These are phyloP conservation scores for Colletotrichum abscissum DNA, from an alignment of 2,329 filamentous ascomycete species.

Conservation along the genomic window DNA sequence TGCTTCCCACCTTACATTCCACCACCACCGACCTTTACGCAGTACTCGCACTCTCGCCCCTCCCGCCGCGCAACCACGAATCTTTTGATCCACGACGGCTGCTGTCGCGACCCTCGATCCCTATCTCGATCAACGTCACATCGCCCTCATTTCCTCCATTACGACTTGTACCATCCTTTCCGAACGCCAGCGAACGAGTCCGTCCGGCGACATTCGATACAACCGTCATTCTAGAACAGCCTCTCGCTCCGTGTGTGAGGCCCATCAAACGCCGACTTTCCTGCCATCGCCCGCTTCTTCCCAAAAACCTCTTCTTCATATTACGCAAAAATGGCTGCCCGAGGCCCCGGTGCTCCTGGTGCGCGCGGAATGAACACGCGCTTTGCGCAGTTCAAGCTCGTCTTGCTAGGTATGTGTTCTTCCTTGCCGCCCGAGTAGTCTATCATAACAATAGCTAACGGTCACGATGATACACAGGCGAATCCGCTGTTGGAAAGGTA, in stretches of 20 bases:
- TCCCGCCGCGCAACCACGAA: slow-evolving; percentile 27
- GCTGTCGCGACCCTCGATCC: neutral
- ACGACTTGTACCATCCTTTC: neutral
- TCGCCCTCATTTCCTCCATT: neutral
- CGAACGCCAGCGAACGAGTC: neutral
- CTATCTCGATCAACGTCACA: neutral
- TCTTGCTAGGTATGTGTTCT: slow-evolving; percentile 82
- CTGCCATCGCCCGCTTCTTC: slow-evolving; percentile 36
- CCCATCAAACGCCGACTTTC: slow-evolving; percentile 7
- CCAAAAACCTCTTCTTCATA: slow-evolving; percentile 38
- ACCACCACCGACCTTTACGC: neutral
- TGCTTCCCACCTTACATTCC: slow-evolving; percentile 20
- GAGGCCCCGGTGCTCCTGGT: slow-evolving; percentile 66
- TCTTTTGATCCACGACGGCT: slow-evolving; percentile 14
- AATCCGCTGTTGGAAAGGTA: slow-evolving; percentile 99
- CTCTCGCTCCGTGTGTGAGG: neutral
- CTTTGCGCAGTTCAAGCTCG: slow-evolving; percentile 99
- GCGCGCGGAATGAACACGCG: slow-evolving; percentile 78
- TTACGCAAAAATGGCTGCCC: slow-evolving; percentile 79
- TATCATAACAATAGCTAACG: slow-evolving; percentile 16
- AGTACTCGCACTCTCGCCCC: slow-evolving; percentile 11
- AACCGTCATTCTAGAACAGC: neutral
- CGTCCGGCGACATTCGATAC: slow-evolving; percentile 18
- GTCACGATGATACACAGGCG: slow-evolving; percentile 68
- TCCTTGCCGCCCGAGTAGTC: neutral